Evolutionary conservation across 2,329 filamentous ascomycete species (phyloP).

Genomic region (Aspergillus ochraceoroseus): DNA sequence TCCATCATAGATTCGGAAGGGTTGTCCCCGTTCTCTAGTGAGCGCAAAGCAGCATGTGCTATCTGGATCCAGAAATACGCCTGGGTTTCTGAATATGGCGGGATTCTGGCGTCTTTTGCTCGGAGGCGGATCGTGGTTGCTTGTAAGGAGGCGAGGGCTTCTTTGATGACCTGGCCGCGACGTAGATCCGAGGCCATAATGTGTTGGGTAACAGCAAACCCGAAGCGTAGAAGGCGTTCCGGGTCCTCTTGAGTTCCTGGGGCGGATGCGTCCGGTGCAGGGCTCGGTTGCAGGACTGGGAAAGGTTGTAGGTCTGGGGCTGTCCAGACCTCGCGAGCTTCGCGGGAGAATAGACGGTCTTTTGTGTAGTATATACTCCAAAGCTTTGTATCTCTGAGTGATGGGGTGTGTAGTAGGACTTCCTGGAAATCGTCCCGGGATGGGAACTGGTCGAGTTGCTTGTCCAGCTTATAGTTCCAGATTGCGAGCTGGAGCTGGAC

Average conservation of each 20-base stretch:
- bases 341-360: background rate
- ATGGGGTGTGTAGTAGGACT: background rate
- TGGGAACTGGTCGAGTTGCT: background rate
- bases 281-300: conserved; percentile 1
- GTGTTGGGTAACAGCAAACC: conserved; percentile 2
- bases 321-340: conserved; percentile 1
- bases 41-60: conserved; percentile 4
- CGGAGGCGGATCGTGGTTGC: conserved; percentile 5
- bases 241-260: background rate
- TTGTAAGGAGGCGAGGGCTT: conserved; percentile 4
- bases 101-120: background rate
- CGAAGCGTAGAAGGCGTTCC: conserved; percentile 5
- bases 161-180: conserved; percentile 1
- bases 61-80: conserved; percentile 7
- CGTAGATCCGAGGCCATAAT: conserved; percentile 2
- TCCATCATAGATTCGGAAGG: background rate
- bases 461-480: conserved; percentile 7
- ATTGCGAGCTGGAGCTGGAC: conserved; percentile 9
- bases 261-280: background rate
- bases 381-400: conserved; percentile 1
- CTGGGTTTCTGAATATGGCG: conserved; percentile 6
- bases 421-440: conserved; percentile 2
- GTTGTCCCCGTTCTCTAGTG: background rate
- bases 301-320: conserved; percentile 5
- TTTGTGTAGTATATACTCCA: conserved; percentile 7